A percentile compares a stretch with the other conserved stretches of the same genome.
phyloP scores from a whole-genome alignment of 768 basidiomycete species.

The Epithele typhae region DNA sequence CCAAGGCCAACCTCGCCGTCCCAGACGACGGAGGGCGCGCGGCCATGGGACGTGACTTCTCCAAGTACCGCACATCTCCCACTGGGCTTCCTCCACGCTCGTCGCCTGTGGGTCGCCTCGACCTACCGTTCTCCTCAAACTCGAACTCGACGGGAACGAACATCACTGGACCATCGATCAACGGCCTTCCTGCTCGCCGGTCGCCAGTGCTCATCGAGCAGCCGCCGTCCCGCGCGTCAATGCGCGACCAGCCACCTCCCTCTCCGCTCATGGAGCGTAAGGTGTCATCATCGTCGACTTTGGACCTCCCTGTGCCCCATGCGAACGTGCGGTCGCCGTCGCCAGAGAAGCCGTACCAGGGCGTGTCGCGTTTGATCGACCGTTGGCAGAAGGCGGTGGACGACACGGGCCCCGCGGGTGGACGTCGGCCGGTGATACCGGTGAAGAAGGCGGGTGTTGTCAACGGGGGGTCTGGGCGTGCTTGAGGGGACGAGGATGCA shows the following conservation, averaged over 20 bases:
- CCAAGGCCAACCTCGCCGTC: slow-evolving; percentile 17
- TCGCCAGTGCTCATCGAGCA: slow-evolving; percentile 10
- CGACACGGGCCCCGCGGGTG: slow-evolving; percentile 7
- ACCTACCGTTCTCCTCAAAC: slow-evolving; percentile 19
- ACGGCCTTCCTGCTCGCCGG: slow-evolving; percentile 17
- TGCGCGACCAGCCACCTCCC: slow-evolving; percentile 1
- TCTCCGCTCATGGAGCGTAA: slow-evolving; percentile 12
- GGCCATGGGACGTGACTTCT: slow-evolving; percentile 11
- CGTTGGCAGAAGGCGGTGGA: slow-evolving; percentile 84
- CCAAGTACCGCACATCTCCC: slow-evolving; percentile 8
- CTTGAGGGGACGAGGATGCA: too few species aligned
- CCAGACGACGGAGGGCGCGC: slow-evolving; percentile 12
- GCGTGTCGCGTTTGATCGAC: slow-evolving; percentile 81
- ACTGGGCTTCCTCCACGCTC: slow-evolving; percentile 21
- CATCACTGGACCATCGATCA: slow-evolving; percentile 14
- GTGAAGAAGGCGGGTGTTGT: slow-evolving; percentile 14
- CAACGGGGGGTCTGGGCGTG: slow-evolving; percentile 8
- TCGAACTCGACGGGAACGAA: slow-evolving; percentile 16
- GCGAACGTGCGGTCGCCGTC: slow-evolving; percentile 45
- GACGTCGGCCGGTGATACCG: slow-evolving; percentile 10
- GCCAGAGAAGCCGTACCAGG: slow-evolving; percentile 75
- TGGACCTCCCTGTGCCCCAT: not conserved
- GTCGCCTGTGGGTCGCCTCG: slow-evolving; percentile 21
- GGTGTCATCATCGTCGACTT: slow-evolving; percentile 1
- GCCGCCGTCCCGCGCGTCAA: slow-evolving; percentile 7